Percentiles rank a stretch among this genome's conserved stretches.
Conservation (phyloP, 208 protist species). For the Wallacemonas collosoma region DNA sequence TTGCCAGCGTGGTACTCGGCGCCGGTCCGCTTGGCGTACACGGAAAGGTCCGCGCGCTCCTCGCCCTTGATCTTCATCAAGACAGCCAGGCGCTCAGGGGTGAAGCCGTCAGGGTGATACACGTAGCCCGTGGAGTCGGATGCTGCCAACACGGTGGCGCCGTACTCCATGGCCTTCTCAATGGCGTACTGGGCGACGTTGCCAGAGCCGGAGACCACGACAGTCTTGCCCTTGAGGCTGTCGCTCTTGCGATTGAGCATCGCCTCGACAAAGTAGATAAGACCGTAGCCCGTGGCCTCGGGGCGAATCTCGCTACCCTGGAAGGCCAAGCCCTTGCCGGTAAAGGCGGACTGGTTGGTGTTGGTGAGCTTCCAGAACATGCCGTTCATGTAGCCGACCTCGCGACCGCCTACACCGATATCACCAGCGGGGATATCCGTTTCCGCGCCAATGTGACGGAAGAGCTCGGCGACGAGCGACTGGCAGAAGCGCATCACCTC, state of each 20-base stretch:
- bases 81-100: constrained; percentile 56
- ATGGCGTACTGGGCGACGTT: constrained; percentile 92
- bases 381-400: constrained; percentile 94
- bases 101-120: constrained; percentile 84
- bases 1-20: constrained; percentile 65
- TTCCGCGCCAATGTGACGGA: constrained; percentile 87
- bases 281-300: constrained; percentile 95
- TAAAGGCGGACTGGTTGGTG: constrained; percentile 86
- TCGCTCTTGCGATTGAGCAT: constrained; percentile 71
- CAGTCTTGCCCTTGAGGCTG: constrained; percentile 69
- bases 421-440: constrained; percentile 95
- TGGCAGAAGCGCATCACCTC: constrained; percentile 96
- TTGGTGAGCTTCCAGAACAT: constrained; percentile 89
- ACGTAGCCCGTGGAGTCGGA: constrained; percentile 87
- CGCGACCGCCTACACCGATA: constrained; percentile 92
- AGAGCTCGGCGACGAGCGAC: constrained; percentile 89
- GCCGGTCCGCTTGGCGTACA: constrained; percentile 65
- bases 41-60: constrained; percentile 51
- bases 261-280: constrained; percentile 87
- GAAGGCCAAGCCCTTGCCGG: constrained; percentile 89
- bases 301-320: constrained; percentile 93
- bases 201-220: constrained; percentile 87
- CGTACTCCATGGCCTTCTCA: constrained; percentile 84
- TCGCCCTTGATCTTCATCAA: constrained; percentile 82
- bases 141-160: constrained; percentile 82